Evolutionary conservation across 140 eudicot genomes (phyloP), one percentile per base, ranked within the genome.

Genomic region (Stevia rebaudiana): DNA sequence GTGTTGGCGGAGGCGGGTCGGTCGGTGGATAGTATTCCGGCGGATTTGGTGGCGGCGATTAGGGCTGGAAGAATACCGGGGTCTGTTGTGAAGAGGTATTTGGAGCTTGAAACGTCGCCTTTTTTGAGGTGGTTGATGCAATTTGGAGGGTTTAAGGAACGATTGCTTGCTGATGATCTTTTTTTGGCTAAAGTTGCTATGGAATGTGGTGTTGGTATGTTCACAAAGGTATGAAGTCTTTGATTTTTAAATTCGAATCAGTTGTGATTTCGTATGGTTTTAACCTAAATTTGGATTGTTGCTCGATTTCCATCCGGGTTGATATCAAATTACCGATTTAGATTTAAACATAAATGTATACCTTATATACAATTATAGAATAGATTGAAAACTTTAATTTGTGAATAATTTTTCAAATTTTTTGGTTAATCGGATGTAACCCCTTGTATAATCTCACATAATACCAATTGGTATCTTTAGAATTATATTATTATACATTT

Each of bases 151-250:
- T 90, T 90, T 62, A 90, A 75, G 82, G 97, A 90, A 31, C 71
- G 97, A 49, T 84, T 90, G 83, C 80, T 90, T 19, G 97, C 97
- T 23, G 97, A 90, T 81, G 97, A 90, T 84, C 78, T 90, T 37
- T 90, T 90, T 71, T 48, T 90, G 82, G 80, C 97, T 3, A 90
- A 90, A 67, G 79, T 90, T 43, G 94, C 57, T 2, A 86, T 90
- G 36, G 97, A 90, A 54, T 86, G 95, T 58, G 95, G 95, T 44
- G 94, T 86, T 59, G 97, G 97, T 12, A 70, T 90, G 69, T 84
- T 86, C 75, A 86, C 97, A 18, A 90, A 90, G 95, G 97, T 90
- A 69, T 36, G 8, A 15, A 44, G 48, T 11, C 11, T 25, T 63
- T 43, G 10, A 24, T 6, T 2, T 63, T 42, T 0, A 10, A 37